These are phyloP conservation scores for Tuber umbilicatum DNA, from an alignment of 495 filamentous ascomycete species.

Conservation along the genomic window DNA sequence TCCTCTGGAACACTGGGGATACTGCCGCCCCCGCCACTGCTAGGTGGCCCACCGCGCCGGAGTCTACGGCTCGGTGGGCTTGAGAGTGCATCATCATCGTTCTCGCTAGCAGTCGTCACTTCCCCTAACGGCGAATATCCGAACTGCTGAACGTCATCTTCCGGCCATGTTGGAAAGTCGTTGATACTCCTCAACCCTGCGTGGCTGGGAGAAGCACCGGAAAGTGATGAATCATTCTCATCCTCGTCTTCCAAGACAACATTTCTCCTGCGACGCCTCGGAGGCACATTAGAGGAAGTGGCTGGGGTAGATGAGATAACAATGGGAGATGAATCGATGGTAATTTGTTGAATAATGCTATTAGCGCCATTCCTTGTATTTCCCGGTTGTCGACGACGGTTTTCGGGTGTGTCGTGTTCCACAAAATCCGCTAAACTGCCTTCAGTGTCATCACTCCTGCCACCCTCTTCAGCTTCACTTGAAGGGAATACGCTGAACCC, in stretches of 20 bases:
- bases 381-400: constrained; percentile 12
- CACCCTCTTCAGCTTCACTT: constrained; percentile 39
- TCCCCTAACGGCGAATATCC: constrained; percentile 31
- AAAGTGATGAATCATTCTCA: constrained; percentile 32
- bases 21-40: constrained; percentile 9
- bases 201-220: constrained; percentile 25
- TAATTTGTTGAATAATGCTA: constrained; percentile 13
- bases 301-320: constrained; percentile 15
- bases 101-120: constrained; percentile 28
- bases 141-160: constrained; percentile 6
- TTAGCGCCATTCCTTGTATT: constrained; percentile 3
- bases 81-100: constrained; percentile 29
- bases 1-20: constrained; percentile 39
- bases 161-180: constrained; percentile 1
- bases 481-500: background rate
- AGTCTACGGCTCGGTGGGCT: constrained; percentile 15
- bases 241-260: constrained; percentile 36
- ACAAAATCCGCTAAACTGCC: constrained; percentile 37
- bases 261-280: constrained; percentile 23
- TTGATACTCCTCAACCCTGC: constrained; percentile 14
- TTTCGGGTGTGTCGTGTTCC: constrained; percentile 37
- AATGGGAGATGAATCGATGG: constrained; percentile 27
- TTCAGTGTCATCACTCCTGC: constrained; percentile 39
- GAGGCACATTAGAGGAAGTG: constrained; percentile 3
- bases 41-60: constrained; percentile 9